Evolutionary conservation across 78 protist genomes (phyloP).

Genomic region (Abeoforma whisleri): DNA sequence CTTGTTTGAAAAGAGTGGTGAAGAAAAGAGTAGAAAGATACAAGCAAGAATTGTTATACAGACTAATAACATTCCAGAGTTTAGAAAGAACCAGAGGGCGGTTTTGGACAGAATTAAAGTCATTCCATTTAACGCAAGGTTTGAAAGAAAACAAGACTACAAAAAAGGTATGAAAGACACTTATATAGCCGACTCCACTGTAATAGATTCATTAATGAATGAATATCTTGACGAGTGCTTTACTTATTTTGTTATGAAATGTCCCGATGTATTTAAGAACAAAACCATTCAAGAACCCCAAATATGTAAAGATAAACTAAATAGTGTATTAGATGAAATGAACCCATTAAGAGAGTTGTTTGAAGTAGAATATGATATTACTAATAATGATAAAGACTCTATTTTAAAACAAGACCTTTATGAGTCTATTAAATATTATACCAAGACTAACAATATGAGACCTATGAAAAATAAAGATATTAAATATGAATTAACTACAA

Average conservation of each 20-base stretch:
- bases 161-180: background rate
- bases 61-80: background rate
- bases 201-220: no score
- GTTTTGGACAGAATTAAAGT: background rate
- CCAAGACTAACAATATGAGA: background rate
- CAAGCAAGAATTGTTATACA: background rate
- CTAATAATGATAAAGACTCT: background rate
- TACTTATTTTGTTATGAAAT: background rate
- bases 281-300: background rate
- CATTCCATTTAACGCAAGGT: background rate
- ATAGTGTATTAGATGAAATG: background rate
- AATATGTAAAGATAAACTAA: background rate
- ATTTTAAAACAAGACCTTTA: background rate
- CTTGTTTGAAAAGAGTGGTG: background rate
- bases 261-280: background rate
- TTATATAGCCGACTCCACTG: background rate
- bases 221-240: background rate
- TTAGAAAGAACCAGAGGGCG: background rate
- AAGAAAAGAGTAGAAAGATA: background rate
- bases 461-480: background rate
- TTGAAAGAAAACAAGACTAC: background rate
- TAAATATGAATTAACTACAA: background rate
- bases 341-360: background rate
- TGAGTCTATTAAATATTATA: background rate
- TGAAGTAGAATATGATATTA: background rate